A percentile compares a stretch with the other conserved stretches of the same genome.
These are phyloP conservation scores for Phellopilus nigrolimitatus DNA, from an alignment of 1,284 basidiomycete genomes.

Conservation along the genomic window DNA sequence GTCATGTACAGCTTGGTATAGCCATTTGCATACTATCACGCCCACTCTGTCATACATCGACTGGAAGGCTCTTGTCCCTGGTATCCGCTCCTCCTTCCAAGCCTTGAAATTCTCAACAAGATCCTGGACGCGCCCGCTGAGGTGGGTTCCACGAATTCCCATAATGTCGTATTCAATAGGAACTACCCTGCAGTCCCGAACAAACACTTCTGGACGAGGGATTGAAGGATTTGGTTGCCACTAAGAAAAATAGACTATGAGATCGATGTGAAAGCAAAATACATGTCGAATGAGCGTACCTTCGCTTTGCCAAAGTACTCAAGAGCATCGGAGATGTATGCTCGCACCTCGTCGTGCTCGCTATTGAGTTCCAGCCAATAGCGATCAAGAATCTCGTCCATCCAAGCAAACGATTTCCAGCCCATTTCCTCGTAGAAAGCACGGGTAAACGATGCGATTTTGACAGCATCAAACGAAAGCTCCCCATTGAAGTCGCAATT, in stretches of 20 bases:
- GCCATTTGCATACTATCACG: conserved; percentile 68
- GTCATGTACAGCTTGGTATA: conserved; percentile 69
- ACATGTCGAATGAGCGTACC: conserved; percentile 34
- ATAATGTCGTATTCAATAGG: conserved; percentile 66
- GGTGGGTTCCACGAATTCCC: conserved; percentile 67
- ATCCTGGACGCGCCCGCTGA: conserved; percentile 51
- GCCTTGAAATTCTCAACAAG: conserved; percentile 59
- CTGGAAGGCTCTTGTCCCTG: conserved; percentile 72
- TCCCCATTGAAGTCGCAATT: conserved; percentile 70
- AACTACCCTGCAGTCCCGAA: conserved; percentile 61
- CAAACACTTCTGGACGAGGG: conserved; percentile 64
- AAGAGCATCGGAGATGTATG: conserved; percentile 69
- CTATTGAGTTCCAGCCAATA: conserved; percentile 71
- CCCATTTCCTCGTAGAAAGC: conserved; percentile 68
- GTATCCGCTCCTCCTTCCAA: conserved; percentile 65
- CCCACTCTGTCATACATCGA: conserved; percentile 80
- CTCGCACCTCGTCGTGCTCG: conserved; percentile 78
- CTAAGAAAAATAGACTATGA: conserved; percentile 33
- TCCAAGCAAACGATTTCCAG: conserved; percentile 79
- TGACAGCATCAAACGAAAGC: conserved; percentile 68
- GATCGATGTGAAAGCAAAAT: neutral
- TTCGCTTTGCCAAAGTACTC: conserved; percentile 72
- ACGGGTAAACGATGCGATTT: conserved; percentile 56
- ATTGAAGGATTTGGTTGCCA: conserved; percentile 67
- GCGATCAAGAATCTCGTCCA: conserved; percentile 58